Conservation (phyloP, 306 rosid genomes). For the Leucaena leucocephala region DNA sequence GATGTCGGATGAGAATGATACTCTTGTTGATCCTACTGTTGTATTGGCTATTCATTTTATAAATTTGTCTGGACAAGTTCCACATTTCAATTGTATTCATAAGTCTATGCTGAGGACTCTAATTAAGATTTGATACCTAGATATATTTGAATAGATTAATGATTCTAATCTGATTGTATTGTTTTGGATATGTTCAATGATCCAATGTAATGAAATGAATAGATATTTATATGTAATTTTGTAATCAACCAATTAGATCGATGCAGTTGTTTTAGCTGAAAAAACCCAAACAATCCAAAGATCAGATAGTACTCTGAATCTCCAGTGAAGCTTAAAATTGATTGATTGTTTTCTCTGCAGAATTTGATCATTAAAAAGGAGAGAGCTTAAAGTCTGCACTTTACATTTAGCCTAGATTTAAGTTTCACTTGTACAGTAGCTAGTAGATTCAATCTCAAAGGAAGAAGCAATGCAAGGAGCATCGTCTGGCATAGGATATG, state of each 20-base stretch:
- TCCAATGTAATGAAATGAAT: background rate
- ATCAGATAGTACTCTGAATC: background rate
- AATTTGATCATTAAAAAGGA: background rate
- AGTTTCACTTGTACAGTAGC: background rate
- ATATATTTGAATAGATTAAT: background rate
- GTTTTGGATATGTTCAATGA: background rate
- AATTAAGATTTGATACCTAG: background rate
- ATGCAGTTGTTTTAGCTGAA: background rate
- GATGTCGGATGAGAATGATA: background rate
- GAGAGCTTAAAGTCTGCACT: background rate
- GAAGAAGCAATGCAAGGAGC: slow-evolving; percentile 86
- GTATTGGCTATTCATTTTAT: background rate
- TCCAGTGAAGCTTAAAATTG: background rate
- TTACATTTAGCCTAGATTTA: background rate
- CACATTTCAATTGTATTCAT: background rate
- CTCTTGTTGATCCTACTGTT: background rate
- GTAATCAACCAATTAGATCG: background rate
- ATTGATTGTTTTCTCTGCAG: background rate
- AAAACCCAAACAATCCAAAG: background rate
- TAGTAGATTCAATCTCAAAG: slow-evolving; percentile 31
- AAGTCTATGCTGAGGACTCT: background rate
- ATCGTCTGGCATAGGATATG: slow-evolving; percentile 94
- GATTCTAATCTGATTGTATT: background rate
- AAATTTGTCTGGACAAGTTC: background rate
- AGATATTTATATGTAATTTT: background rate